A percentile compares a stretch with the other conserved stretches of the same genome.
These are phyloP conservation scores for Cytospora piceae DNA, from an alignment of 2,329 filamentous ascomycete species.

Conservation along the genomic window DNA sequence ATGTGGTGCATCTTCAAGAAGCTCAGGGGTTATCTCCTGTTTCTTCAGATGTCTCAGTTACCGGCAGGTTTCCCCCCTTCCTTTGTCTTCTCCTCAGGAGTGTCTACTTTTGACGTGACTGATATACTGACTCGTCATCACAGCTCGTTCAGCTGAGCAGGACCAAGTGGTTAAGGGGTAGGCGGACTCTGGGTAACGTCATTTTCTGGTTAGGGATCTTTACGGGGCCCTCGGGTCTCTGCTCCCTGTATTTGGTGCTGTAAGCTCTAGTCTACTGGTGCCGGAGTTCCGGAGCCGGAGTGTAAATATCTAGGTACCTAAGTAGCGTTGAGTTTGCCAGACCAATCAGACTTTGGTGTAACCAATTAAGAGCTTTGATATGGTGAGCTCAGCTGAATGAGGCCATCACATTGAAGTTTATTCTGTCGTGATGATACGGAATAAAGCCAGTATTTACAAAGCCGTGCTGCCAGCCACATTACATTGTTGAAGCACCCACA, in stretches of 20 bases:
- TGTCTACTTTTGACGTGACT: conserved; percentile 13
- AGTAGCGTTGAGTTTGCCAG: too few species aligned
- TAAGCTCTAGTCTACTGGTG: conserved; percentile 34
- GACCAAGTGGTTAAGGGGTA: conserved; percentile 66
- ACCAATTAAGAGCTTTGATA: too few species aligned
- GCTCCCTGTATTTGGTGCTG: conserved; percentile 63
- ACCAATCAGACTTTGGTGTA: too few species aligned
- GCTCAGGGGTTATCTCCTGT: conserved; percentile 71
- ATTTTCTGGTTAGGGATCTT: conserved; percentile 82
- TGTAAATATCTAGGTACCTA: too few species aligned
- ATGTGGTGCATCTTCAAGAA: conserved; percentile 85
- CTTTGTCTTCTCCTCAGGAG: neutral
- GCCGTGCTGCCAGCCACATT: too few species aligned
- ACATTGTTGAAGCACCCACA: too few species aligned
- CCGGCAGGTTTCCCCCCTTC: conserved; percentile 50
- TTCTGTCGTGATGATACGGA: too few species aligned
- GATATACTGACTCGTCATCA: neutral
- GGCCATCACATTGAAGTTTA: too few species aligned
- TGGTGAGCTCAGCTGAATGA: too few species aligned
- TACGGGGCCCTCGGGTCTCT: conserved; percentile 71
- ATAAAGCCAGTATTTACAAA: too few species aligned
- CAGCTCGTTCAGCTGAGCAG: conserved; percentile 67
- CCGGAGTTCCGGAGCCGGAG: too few species aligned
- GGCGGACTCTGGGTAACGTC: conserved; percentile 69
- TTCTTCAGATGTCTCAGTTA: conserved; percentile 75